Base-by-base conservation (phyloP, 257 asterid genomes). In the Misopates orontium region DNA sequence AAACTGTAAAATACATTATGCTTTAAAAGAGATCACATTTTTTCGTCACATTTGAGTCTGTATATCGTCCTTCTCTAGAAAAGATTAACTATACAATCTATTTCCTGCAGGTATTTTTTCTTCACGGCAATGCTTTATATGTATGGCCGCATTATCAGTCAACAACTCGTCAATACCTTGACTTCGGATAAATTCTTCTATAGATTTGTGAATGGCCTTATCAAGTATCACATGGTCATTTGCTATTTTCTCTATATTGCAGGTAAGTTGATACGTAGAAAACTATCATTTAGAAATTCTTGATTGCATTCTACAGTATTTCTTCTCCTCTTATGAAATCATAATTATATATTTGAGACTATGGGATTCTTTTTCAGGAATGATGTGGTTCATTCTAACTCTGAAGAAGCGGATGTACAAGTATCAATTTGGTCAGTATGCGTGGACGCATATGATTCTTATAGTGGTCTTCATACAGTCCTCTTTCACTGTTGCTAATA, bases 381-480 rank as follows among this genome's bases (percentile, higher is more conserved):
- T 84, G 73, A 68, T 82, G 81, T 82, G 90, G 90, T 86, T 86
- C 72, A 86, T 84, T 68, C 87, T 84, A 39, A 80, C 88, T 9
- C 68, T 86, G 52, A 86, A 86, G 76, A 78, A 76, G 84, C 84
- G 79, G 79, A 84, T 82, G 90, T 79, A 77, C 79, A 81, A 81
- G 80, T 86, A 86, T 72, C 94, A 86, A 70, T 86, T 83, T 63
- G 80, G 85, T 54, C 95, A 84, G 70, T 86, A 78, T 69, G 86
- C 90, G 6, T 86, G 95, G 95, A 82, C 88, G 28, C 95, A 86
- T 78, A 84, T 84, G 91, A 82, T 84, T 69, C 88, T 86, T 47
- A 84, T 84, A 39, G 85, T 82, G 53, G 90, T 86, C 75, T 84
- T 84, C 76, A 77, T 82, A 1, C 95, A 86, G 59, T 86, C 95